Base-by-base conservation (phyloP, 2,329 filamentous ascomycete genomes). In the Alternaria incomplexa region DNA sequence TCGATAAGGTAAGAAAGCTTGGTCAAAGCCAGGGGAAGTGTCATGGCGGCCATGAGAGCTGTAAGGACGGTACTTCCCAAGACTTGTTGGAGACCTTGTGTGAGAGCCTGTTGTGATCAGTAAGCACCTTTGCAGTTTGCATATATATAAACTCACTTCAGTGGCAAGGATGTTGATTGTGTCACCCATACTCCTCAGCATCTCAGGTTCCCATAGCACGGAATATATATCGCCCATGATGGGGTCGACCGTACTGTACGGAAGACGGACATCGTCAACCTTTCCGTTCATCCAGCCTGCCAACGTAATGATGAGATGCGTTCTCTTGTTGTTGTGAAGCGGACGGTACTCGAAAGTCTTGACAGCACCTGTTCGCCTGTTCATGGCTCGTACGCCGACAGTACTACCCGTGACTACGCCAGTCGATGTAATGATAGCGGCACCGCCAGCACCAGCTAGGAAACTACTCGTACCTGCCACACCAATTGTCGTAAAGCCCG, bases 231-330 rank as follows among this genome's bases (percentile, higher is more conserved):
- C 96, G 12, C 96, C 96, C 96, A 99, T 99, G 66, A 98, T 88
- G 1, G 96, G 93, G 79, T 99, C 94, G 7, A 99, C 91, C 0
- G 96, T 99, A 82, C 93, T 97, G 81, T 92, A 99, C 8, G 96
- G 96, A 74, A 99, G 82, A 63, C 96, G 92, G 53, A 99, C 94
- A 79, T 99, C 96, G 81, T 99, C 96, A 56, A 97, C 90, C 77
- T 97, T 98, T 73, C 96, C 96, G 44, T 93, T 97, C 91, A 99
- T 96, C 96, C 96, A 99, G 4, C 96, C 96, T 0, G 95, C 93
- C 28, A 99, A 89, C 0, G 96, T 98, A 43, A 99, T 89, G 67
- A 99, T 96, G 28, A 99, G 86, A 73, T 99, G 98, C 43, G 97
- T 92, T 61, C 94, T 87, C 81, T 99, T 99, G 81, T 98, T 98